phyloP scores from a whole-genome alignment of 2,329 filamentous ascomycete species.

The Penicillium sp. region DNA sequence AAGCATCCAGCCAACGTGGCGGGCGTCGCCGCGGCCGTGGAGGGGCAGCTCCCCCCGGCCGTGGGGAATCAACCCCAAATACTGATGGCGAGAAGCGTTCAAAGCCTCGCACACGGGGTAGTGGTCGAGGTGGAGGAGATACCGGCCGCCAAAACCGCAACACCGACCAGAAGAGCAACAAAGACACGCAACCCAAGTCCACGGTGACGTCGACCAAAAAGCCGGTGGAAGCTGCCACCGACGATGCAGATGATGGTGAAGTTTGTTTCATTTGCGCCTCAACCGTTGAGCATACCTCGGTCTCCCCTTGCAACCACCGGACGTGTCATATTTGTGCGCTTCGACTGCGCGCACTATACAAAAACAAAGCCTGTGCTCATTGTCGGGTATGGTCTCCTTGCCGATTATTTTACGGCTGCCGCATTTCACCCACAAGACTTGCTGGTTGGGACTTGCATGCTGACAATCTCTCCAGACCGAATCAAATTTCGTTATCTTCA shows the following conservation, averaged over 20 bases:
- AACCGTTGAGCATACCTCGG: slow-evolving; percentile 79
- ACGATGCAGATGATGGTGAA: slow-evolving; percentile 67
- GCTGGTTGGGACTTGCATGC: background rate
- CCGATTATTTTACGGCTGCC: background rate
- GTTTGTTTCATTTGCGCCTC: slow-evolving; percentile 98
- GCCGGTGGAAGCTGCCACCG: slow-evolving; percentile 31
- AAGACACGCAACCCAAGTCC: slow-evolving; percentile 15
- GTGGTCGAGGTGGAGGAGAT: slow-evolving; percentile 34
- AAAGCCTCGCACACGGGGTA: slow-evolving; percentile 36
- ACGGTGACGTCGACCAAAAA: slow-evolving; percentile 35
- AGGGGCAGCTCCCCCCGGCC: slow-evolving; percentile 33
- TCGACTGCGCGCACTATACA: slow-evolving; percentile 89
- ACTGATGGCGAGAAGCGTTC: slow-evolving; percentile 38
- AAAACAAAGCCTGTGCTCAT: slow-evolving; percentile 94
- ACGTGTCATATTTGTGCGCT: slow-evolving; percentile 96
- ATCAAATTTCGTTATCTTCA: slow-evolving; percentile 78
- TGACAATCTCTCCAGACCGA: slow-evolving; percentile 39
- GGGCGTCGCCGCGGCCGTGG: slow-evolving; percentile 44
- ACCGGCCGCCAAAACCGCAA: slow-evolving; percentile 31
- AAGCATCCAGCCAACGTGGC: slow-evolving; percentile 43
- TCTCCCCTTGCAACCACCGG: slow-evolving; percentile 92
- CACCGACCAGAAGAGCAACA: slow-evolving; percentile 18
- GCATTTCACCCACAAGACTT: no score
- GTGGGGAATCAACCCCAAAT: slow-evolving; percentile 30
- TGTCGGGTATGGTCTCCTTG: slow-evolving; percentile 68